These are phyloP conservation scores for Rosellinia necatrix DNA, from an alignment of 2,329 filamentous ascomycete species.

Conservation along the genomic window DNA sequence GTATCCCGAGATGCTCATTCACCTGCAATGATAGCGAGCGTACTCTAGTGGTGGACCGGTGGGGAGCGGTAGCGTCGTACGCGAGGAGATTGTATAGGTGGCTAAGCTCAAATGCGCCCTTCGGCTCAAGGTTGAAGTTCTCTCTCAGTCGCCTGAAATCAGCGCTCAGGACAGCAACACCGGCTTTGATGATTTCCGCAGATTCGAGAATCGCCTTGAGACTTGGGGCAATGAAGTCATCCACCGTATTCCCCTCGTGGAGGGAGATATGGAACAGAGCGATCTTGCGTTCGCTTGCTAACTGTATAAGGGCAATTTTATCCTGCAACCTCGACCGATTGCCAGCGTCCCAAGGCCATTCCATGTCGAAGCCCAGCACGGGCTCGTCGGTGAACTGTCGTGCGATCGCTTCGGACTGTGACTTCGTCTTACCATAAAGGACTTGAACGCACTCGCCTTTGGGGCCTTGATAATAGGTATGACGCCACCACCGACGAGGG, in stretches of 20 bases:
- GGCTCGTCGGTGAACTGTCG: conserved; percentile 30
- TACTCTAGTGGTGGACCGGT: conserved; percentile 25
- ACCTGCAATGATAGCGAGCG: conserved; percentile 27
- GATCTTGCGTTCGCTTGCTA: conserved; percentile 34
- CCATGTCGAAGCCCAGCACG: conserved; percentile 39
- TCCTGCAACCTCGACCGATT: conserved; percentile 22
- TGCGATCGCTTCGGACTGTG: conserved; percentile 31
- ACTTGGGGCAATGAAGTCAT: conserved; percentile 36
- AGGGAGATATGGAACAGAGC: conserved; percentile 37
- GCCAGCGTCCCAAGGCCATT: conserved; percentile 32
- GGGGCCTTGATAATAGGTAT: conserved; percentile 28
- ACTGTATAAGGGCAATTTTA: conserved; percentile 35
- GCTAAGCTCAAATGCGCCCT: conserved; percentile 35
- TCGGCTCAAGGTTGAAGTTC: conserved; percentile 29
- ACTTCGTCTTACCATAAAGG: conserved; percentile 28
- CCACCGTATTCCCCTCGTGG: conserved; percentile 29
- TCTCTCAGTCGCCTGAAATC: conserved; percentile 31
- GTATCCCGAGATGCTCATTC: conserved; percentile 32
- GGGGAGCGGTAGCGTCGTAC: conserved; percentile 6
- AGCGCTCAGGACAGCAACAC: conserved; percentile 30
- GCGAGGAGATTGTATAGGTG: conserved; percentile 32
- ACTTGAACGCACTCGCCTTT: conserved; percentile 18
- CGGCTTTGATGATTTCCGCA: conserved; percentile 32
- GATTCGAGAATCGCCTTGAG: conserved; percentile 35
- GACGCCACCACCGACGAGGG: conserved; percentile 23